Conservation (phyloP, 2,329 filamentous ascomycete genomes). For the Pseudogymnoascus sp. region DNA sequence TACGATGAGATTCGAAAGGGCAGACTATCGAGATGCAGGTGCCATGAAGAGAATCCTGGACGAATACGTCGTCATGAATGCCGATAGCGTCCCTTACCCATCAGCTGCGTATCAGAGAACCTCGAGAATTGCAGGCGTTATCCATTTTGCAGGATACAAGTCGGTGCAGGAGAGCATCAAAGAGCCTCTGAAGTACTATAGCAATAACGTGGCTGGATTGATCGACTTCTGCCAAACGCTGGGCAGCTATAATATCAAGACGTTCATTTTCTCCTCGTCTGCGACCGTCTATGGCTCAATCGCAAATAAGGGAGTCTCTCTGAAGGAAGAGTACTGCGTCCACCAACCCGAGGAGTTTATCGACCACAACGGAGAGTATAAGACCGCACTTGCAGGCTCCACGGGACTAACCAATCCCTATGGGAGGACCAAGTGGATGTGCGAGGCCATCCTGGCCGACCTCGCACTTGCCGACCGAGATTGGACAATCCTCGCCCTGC, state of each 20-base stretch:
- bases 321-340: slow-evolving; percentile 48
- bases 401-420: slow-evolving; percentile 56
- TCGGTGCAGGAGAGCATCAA: slow-evolving; percentile 55
- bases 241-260: slow-evolving; percentile 51
- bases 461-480: slow-evolving; percentile 49
- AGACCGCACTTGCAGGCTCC: slow-evolving; percentile 38
- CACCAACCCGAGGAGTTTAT: slow-evolving; percentile 39
- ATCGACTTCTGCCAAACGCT: slow-evolving; percentile 50
- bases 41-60: slow-evolving; percentile 22
- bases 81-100: neutral
- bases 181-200: slow-evolving; percentile 54
- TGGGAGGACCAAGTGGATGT: slow-evolving; percentile 59
- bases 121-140: slow-evolving; percentile 52
- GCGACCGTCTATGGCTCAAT: slow-evolving; percentile 56
- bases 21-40: slow-evolving; percentile 24
- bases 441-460: slow-evolving; percentile 56
- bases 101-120: neutral
- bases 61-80: slow-evolving; percentile 12
- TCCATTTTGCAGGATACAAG: slow-evolving; percentile 62
- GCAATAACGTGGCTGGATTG: slow-evolving; percentile 57
- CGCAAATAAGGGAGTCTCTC: slow-evolving; percentile 40
- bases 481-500: slow-evolving; percentile 54
- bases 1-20: slow-evolving; percentile 21
- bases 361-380: slow-evolving; percentile 36
- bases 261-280: slow-evolving; percentile 59